Base-by-base conservation (phyloP, 164 flowering plant species). In the Cinnamomum micranthum region DNA sequence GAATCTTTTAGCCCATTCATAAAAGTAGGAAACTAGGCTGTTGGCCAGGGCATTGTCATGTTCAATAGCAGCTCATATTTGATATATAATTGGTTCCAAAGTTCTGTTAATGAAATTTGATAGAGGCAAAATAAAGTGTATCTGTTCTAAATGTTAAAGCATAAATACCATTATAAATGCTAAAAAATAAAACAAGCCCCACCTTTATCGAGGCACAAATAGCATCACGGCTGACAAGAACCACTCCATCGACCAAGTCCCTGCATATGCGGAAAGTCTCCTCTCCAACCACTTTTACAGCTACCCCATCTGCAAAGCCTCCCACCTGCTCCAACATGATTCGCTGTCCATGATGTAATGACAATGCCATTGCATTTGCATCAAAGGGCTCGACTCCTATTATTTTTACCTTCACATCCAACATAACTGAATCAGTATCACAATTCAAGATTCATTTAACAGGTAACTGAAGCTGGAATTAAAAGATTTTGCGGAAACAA, bases 131-230 rank as follows among this genome's bases (percentile, higher is more conserved):
- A 15, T 14, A 55, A 17, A 15, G 17, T 55, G n/a, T 13, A 14
- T 55, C 60, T 55, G 20, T 55, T 55, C 60, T 2, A 55, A 55
- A 55, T 2, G 7, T 55, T 55, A 17, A 20, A 55, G 60, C 17
- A 55, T 15, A 55, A 2, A 55, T 55, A 55, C 60, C 60, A 55
- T 20, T 55, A 55, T 3, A 9, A 13, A 58, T 71, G 35, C 64
- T 25, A 17, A 12, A 12, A 22, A 7, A 55, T 52, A 50, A 27
- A 76, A 71, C 22, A 55, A 51, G 15, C 51, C 12, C 74, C 63
- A 96, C 99, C 97, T 96, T 96, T 79, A 96, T 96, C 47, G 99
- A 96, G 35, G 97, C 99, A 82, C 99, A 96, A 28, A 96, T 94
- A 64, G 99, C 94, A 87, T 96, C 98, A 82, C 98, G 97, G 75